Evolutionary conservation across 2,329 filamentous ascomycete species (phyloP), one percentile per base, ranked within the genome.

Genomic region (Penicillium sp.): DNA sequence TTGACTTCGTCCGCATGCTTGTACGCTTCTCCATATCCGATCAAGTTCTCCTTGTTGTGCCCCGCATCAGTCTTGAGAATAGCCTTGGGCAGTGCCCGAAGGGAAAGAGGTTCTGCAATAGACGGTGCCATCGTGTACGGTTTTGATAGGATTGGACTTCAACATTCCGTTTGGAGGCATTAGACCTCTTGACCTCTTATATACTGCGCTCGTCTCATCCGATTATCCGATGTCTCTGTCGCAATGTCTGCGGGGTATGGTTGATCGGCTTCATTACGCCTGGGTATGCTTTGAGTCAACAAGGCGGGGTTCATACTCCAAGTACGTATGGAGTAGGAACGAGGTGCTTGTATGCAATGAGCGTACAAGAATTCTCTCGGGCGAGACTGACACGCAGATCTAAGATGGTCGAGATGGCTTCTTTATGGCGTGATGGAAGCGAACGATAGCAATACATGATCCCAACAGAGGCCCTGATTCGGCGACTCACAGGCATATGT

Each of bases 1-100:
- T 85, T 78, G 44, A 85, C 66, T 66, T 88, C 86, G 5, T 77
- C 73, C 0, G 86, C 83, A 63, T 82, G 81, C 53, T 81, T 78
- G 53, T 73, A 75, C 1, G 61, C 45, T 26, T 68, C 65, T 19
- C 68, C 70, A 58, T 76, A 75, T 50, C 75, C 75, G 29, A 74
- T 70, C 47, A 74, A 49, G 50, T 73, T 73, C 63, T 78, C 76
- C 68, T 78, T 79, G 58, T 78, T 77, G 53, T 70, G 67, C 3
- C 73, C 74, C 0, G 67, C 68, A 17, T 76, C 71, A 15, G 71
- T 70, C 62, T 74, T 75, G 44, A 74, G 64, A 7, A 67, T 54
- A 2, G 64, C 54, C 30, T 68, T 61, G 3, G 72, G 65, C 7
- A 71, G 59, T 17, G 69, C 67, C 38, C 72, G 71, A 26, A 78